phyloP scores from a whole-genome alignment of 768 basidiomycete genomes.

The Amanita subjunquillea region DNA sequence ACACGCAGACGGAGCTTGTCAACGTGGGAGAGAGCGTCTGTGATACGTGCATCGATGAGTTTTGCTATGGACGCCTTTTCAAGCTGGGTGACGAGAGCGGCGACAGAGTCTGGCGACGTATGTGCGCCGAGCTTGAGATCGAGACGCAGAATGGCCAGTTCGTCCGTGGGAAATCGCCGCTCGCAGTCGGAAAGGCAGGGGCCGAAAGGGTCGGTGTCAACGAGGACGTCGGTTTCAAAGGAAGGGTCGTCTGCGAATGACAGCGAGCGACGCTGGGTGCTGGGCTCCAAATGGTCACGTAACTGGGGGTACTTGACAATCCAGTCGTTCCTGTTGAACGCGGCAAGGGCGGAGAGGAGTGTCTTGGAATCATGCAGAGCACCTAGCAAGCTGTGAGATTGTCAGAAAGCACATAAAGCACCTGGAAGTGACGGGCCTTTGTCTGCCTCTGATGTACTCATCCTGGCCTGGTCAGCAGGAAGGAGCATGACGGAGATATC shows the following conservation, averaged over 20 bases:
- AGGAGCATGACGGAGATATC: neutral
- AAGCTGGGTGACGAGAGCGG: slow-evolving; percentile 79
- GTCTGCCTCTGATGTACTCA: slow-evolving; percentile 64
- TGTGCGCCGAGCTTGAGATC: slow-evolving; percentile 86
- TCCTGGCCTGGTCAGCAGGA: slow-evolving; percentile 62
- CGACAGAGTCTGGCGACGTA: slow-evolving; percentile 49
- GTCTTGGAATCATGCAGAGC: slow-evolving; percentile 68
- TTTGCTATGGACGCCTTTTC: slow-evolving; percentile 91
- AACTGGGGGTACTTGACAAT: slow-evolving; percentile 82
- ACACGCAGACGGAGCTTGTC: slow-evolving; percentile 80
- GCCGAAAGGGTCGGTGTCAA: slow-evolving; percentile 37
- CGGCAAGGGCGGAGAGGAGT: slow-evolving; percentile 59
- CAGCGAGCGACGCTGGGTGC: slow-evolving; percentile 50
- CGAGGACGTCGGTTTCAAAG: slow-evolving; percentile 53
- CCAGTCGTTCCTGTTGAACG: slow-evolving; percentile 84
- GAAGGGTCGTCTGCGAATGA: slow-evolving; percentile 81
- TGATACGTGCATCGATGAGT: slow-evolving; percentile 79
- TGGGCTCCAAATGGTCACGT: slow-evolving; percentile 34
- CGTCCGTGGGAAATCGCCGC: slow-evolving; percentile 34
- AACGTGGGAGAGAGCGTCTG: slow-evolving; percentile 64
- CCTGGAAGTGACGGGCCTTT: slow-evolving; percentile 40
- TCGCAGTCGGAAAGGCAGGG: slow-evolving; percentile 41
- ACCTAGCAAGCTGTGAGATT: slow-evolving; percentile 45
- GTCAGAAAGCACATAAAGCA: slow-evolving; percentile 3
- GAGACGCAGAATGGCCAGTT: slow-evolving; percentile 83